A percentile compares a stretch with the other conserved stretches of the same genome.
Evolutionary conservation across 768 basidiomycete species (phyloP).

Genomic region (Suillus discolor): DNA sequence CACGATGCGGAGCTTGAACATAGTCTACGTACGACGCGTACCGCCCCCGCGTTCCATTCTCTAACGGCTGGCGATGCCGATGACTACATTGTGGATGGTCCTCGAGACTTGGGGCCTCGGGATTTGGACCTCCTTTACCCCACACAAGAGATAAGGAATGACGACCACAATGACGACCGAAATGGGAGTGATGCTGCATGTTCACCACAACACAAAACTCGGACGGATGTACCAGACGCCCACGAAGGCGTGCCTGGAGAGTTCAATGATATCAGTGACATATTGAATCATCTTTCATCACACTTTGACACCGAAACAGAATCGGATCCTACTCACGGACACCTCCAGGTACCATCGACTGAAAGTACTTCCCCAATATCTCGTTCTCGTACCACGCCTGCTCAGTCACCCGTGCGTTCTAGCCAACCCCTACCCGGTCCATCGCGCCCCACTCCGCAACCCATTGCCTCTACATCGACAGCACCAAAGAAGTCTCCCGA

Average conservation of each 20-base stretch:
- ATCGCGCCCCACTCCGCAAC: conserved; percentile 37
- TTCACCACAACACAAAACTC: conserved; percentile 26
- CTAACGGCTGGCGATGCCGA: conserved; percentile 54
- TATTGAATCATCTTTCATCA: conserved; percentile 70
- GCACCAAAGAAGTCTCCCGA: conserved; percentile 26
- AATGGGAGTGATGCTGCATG: conserved; percentile 45
- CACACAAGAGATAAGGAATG: conserved; percentile 33
- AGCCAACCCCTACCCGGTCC: conserved; percentile 40
- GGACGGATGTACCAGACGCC: conserved; percentile 36
- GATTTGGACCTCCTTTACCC: conserved; percentile 58
- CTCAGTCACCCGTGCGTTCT: conserved; percentile 22
- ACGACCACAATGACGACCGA: conserved; percentile 33
- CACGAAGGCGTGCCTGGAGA: conserved; percentile 56
- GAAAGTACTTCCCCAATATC: conserved; percentile 33
- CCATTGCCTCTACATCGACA: conserved; percentile 57
- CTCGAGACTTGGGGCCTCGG: conserved; percentile 43
- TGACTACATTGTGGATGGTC: conserved; percentile 21
- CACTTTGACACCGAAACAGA: conserved; percentile 64
- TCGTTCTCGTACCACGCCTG: conserved; percentile 28
- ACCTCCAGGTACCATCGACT: conserved; percentile 40
- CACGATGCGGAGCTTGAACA: conserved; percentile 48
- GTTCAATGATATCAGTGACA: conserved; percentile 76
- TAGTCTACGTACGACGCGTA: conserved; percentile 57
- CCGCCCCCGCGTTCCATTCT: conserved; percentile 78
- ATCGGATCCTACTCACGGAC: conserved; percentile 40